Base-by-base conservation (phyloP, 306 rosid genomes). In the Heteromeles arbutifolia region DNA sequence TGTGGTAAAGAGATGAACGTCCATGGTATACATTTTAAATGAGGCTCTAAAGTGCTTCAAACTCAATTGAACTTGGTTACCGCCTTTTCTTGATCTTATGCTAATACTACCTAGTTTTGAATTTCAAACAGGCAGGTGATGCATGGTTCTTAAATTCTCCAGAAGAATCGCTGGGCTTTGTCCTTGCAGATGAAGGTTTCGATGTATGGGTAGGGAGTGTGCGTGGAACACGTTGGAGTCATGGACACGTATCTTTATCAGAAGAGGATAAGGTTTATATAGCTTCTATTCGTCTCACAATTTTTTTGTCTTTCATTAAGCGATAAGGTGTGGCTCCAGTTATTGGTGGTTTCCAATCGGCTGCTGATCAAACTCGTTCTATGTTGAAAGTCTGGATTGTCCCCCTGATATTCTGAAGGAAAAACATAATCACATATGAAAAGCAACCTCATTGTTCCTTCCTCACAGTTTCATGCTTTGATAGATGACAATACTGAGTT, bases 131-230 rank as follows among this genome's bases (percentile, higher is more conserved):
- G 98, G 96, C 82, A 57, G 98, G 98, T 67, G 98, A 95, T 84
- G 90, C 82, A 26, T 95, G 98, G 97, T 95, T 95, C 82, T 88
- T 95, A 56, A 88, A 95, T 82, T 80, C 83, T 67, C 90, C 91
- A 1, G 84, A 85, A 50, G 93, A 95, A 76, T 95, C 97, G 53
- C 70, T 95, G 78, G 98, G 98, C 72, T 95, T 86, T 87, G 81
- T 90, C 84, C 97, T 95, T 67, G 97, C 97, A n/a, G 97, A 90
- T 87, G 82, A 74, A n/a, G 97, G 93, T 56, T 95, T 92, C 37
- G 98, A 90, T 86, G 97, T 95, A 64, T 95, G 98, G 98, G 92
- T 90, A 22, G 98, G 97, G 81, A 95, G 89, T 73, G 97, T 85
- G 76, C 96, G 98, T 45, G 98, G 97, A 76, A 95, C 98, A 37